Percentiles rank a stretch among this genome's conserved stretches.
Evolutionary conservation across 148 eudicot species (phyloP).

Genomic region (Diospyros kaki): DNA sequence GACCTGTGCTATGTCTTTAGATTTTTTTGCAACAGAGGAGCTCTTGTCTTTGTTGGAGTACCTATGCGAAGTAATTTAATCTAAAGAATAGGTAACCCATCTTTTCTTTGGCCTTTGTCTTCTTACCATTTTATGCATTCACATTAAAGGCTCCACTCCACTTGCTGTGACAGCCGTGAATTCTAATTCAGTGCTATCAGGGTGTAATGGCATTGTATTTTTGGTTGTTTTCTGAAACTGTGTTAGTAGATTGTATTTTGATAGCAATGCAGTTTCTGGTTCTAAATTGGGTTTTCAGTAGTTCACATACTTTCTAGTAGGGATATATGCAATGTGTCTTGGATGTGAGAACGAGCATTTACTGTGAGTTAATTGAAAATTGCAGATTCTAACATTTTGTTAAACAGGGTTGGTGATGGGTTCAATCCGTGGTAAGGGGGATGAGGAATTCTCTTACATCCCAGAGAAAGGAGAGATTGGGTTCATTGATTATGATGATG

Average conservation of each 20-base stretch:
- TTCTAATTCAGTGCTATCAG: too few relatives aligned
- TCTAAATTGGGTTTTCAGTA: not conserved
- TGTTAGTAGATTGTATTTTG: not conserved
- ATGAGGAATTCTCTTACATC: conserved; percentile 61
- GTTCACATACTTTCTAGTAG: not conserved
- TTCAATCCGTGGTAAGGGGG: conserved; percentile 29
- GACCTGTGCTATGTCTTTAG: too few relatives aligned
- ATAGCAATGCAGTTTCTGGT: not conserved
- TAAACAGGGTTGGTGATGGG: conserved; percentile 23
- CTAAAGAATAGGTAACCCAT: too few relatives aligned
- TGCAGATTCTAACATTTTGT: not conserved
- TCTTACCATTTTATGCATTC: too few relatives aligned
- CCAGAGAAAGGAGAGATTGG: conserved; percentile 82
- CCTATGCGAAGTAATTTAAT: too few relatives aligned
- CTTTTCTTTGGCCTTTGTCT: too few relatives aligned
- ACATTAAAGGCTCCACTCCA: too few relatives aligned
- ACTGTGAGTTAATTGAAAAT: not conserved
- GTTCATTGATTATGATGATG: conserved; percentile 62
- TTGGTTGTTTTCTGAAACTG: too few relatives aligned
- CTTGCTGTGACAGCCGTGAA: too few relatives aligned
- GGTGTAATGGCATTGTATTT: too few relatives aligned
- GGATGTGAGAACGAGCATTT: not conserved
- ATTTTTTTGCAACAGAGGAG: too few relatives aligned
- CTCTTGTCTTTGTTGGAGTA: too few relatives aligned
- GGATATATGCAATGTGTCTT: not conserved